A percentile compares a stretch with the other conserved stretches of the same genome.
These are phyloP conservation scores for Ophiostoma tasmaniense DNA, from an alignment of 2,329 filamentous ascomycete species.

Conservation along the genomic window DNA sequence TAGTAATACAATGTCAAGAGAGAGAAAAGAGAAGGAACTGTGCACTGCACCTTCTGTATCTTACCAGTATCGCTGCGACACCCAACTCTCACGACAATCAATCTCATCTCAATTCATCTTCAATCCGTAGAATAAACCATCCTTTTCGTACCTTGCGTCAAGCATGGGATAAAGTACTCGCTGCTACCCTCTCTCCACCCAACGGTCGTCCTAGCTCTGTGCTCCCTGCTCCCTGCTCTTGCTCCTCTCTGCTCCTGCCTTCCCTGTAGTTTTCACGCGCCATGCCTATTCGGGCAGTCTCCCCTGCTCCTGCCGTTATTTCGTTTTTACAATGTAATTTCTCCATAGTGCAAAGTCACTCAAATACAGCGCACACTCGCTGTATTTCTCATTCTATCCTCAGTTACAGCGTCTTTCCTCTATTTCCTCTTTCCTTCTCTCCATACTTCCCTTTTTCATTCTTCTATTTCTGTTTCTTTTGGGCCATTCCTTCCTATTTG, in stretches of 20 bases:
- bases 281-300: constrained; percentile 16
- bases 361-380: not conserved
- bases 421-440: not conserved
- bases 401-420: too few relatives aligned
- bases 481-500: not conserved
- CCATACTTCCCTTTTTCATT: constrained; percentile 5
- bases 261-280: constrained; percentile 11
- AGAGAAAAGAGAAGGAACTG: not conserved
- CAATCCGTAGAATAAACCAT: too few relatives aligned
- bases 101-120: too few relatives aligned
- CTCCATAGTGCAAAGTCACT: not conserved
- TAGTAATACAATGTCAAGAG: too few relatives aligned
- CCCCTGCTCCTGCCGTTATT: constrained; percentile 13
- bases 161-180: not conserved
- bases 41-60: not conserved
- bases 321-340: constrained; percentile 7
- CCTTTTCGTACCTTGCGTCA: not conserved
- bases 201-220: not conserved
- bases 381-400: not conserved
- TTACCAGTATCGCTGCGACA: too few relatives aligned
- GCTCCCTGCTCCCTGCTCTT: constrained; percentile 1
- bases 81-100: too few relatives aligned
- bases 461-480: constrained; percentile 3
- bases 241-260: constrained; percentile 9
- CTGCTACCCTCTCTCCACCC: not conserved